Base-by-base conservation (phyloP, 768 basidiomycete species). In the Russula brevipes region DNA sequence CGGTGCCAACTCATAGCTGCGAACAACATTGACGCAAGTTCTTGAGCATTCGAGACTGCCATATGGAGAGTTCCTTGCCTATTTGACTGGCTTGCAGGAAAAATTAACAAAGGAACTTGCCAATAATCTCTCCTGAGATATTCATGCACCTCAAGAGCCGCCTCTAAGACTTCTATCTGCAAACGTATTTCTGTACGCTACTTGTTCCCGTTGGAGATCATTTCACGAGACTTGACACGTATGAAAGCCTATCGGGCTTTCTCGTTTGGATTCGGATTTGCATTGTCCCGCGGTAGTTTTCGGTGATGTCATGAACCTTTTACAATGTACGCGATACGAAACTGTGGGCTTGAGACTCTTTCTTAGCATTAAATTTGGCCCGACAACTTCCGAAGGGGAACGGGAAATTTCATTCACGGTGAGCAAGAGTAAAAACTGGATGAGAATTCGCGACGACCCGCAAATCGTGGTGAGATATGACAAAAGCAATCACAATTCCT, bases 1-100 rank as follows among this genome's bases (percentile, higher is more conserved):
- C 17, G 17, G 5, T 24, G 52, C n/a, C 2, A 12, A 54, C 51
- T 35, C 19, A n/a, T 69, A 91, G 89, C 81, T 92, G 45, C 81
- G 82, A 57, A 86, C 87, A 0, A 88, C 92, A 69, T 82, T 94
- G 16, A 81, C 76, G 0, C 90, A 94, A 74, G 87, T 85, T 0
- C 73, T 84, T 45, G 83, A 89, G 35, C 77, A 91, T 68, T 90
- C 91, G 17, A 79, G 85, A 3, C 80, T 94, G 36, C 89, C 89
- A 1, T 85, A 88, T 58, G 78, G 80, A 63, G 91, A 91, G 51
- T 76, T 93, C 1, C 71, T 83, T 17, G 75, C 76, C 3, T 91
- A 91, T 70, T 76, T 94, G 44, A 77, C 78, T 53, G 78, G 83
- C 31, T 81, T 93, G 68, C 91, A 93, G 71, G 81, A 76, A 62